Conservation (phyloP, 2,329 filamentous ascomycete species). For the Macrophomina pseudophaseolina region DNA sequence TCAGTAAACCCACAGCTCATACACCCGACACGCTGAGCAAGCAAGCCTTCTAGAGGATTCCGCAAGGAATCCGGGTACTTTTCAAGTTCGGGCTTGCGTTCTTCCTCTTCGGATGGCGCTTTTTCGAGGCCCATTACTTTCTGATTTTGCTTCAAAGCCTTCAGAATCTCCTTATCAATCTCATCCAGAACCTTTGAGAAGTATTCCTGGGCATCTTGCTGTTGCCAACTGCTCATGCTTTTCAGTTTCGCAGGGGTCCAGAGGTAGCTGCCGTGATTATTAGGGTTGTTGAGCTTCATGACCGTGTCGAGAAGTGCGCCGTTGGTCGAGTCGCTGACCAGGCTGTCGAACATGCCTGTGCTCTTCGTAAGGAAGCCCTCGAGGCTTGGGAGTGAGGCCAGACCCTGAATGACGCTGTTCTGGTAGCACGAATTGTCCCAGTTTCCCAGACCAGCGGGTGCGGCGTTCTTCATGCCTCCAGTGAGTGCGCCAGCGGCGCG, state of each 20-base stretch:
- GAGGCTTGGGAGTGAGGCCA: conserved; percentile 76
- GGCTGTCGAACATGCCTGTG: conserved; percentile 40
- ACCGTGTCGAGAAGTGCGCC: conserved; percentile 69
- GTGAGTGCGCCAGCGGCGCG: conserved; percentile 33
- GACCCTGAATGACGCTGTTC: conserved; percentile 85
- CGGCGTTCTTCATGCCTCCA: conserved; percentile 35
- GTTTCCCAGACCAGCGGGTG: conserved; percentile 76
- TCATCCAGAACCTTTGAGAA: conserved; percentile 88
- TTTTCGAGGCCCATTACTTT: conserved; percentile 12
- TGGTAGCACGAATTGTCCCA: conserved; percentile 97
- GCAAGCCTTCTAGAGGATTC: conserved; percentile 85
- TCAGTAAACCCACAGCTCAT: conserved; percentile 84
- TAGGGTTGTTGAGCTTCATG: conserved; percentile 68
- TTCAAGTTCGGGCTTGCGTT: neutral
- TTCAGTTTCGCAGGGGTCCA: conserved; percentile 85
- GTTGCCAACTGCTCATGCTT: conserved; percentile 92
- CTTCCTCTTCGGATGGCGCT: conserved; percentile 12
- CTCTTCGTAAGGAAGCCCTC: conserved; percentile 63
- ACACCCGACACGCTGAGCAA: conserved; percentile 89
- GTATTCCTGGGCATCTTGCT: conserved; percentile 98
- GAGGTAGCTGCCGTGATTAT: conserved; percentile 75
- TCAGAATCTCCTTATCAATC: conserved; percentile 75
- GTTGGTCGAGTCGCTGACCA: conserved; percentile 53
- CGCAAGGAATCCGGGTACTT: conserved; percentile 45
- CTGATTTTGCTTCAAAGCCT: conserved; percentile 48